Percentiles rank a stretch among this genome's conserved stretches.
These are phyloP conservation scores for Aspergillus sp. DNA, from an alignment of 2,329 filamentous ascomycete species.

Conservation along the genomic window DNA sequence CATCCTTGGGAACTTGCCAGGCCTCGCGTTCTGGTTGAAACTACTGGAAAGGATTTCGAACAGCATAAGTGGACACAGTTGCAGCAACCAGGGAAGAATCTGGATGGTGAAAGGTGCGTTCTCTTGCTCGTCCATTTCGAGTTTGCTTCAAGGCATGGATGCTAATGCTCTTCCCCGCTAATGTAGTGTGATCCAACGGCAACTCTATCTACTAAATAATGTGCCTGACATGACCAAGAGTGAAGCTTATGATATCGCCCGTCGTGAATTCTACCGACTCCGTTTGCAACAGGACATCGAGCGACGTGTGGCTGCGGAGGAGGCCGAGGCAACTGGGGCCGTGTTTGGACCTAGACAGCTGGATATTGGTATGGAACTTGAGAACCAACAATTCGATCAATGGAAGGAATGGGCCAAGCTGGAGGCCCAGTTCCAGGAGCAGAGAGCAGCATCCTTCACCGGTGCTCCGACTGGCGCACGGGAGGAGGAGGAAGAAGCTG, in stretches of 20 bases:
- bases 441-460: conserved; percentile 38
- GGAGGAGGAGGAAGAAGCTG: conserved; percentile 19
- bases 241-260: conserved; percentile 74
- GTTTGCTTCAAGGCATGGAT: too few species aligned
- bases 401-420: conserved; percentile 75
- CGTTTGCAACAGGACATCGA: conserved; percentile 77
- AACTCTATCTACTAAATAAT: conserved; percentile 73
- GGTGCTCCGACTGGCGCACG: conserved; percentile 30
- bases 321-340: conserved; percentile 75
- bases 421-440: conserved; percentile 43
- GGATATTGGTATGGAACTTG: conserved; percentile 72
- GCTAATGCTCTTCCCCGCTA: not conserved
- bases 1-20: conserved; percentile 96
- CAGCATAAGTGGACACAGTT: conserved; percentile 71
- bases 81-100: conserved; percentile 62
- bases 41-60: conserved; percentile 72
- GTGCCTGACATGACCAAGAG: conserved; percentile 50
- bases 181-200: conserved; percentile 78
- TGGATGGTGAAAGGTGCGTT: conserved; percentile 76
- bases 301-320: conserved; percentile 73
- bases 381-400: conserved; percentile 68
- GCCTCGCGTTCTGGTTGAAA: conserved; percentile 75
- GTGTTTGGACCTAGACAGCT: conserved; percentile 73
- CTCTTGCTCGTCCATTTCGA: not conserved
- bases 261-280: conserved; percentile 81